Conservation (phyloP, 768 basidiomycete species). For the Suillus plorans region DNA sequence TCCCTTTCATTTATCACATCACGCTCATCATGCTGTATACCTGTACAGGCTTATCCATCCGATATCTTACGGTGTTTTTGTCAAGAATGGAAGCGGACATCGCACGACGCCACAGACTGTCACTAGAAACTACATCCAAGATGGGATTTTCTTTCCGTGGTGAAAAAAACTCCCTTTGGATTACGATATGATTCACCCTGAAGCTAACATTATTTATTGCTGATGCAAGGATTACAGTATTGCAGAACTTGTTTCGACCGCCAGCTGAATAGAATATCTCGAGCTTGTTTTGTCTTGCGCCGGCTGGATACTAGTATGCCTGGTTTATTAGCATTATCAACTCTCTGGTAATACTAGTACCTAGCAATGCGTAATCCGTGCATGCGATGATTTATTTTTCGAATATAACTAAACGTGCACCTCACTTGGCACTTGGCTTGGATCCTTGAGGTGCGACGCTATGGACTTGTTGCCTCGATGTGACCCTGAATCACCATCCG, state of each 20-base stretch:
- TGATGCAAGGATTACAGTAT: too few species aligned
- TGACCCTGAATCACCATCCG: neutral
- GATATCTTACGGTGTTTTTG: neutral
- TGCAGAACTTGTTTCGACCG: neutral
- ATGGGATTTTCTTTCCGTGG: too few species aligned
- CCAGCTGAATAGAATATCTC: neutral
- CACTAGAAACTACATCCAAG: neutral
- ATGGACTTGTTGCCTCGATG: neutral
- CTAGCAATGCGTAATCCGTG: neutral
- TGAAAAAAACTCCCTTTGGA: neutral
- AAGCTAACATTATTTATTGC: neutral
- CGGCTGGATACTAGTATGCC: neutral
- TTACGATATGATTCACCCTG: neutral
- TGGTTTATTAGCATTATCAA: neutral
- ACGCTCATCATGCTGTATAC: neutral
- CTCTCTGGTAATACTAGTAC: neutral
- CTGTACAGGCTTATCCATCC: neutral
- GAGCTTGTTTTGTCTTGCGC: neutral
- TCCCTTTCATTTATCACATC: neutral
- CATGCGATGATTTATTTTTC: neutral
- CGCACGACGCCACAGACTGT: neutral
- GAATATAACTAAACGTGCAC: neutral
- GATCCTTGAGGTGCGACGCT: neutral
- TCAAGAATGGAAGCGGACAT: neutral
- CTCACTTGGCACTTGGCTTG: neutral